Evolutionary conservation across 2,329 filamentous ascomycete genomes (phyloP), one percentile per base, ranked within the genome.

Genomic region (Amesomyces nigricolor): DNA sequence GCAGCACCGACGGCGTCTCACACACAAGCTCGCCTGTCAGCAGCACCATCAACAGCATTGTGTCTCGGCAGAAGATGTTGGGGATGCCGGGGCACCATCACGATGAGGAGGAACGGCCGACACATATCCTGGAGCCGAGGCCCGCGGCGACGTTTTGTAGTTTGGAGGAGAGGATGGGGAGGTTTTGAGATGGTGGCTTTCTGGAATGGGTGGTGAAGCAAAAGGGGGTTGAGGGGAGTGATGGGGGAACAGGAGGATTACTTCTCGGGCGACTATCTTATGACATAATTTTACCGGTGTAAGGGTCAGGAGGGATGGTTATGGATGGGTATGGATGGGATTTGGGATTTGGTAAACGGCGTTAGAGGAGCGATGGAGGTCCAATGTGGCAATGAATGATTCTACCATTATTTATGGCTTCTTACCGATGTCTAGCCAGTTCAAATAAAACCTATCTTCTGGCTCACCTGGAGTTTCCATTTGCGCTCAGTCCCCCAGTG

Each of bases 71-170:
- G 8, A 17, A 81, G 62, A 78, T 79, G 11, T 81, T 78, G 16
- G 75, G 82, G 59, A 66, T 78, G 16, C 73, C 82, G 59, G 65
- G 78, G n/a, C 74, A 78, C 63, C 70, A 82, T 58, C 79, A 83
- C 63, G 79, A 80, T 63, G 81, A 70, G 63, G 80, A 80, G 63
- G 57, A 59, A 38, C 47, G 47, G 9, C 38, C 57, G 7, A 72
- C 85, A 8, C 74, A 72, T 62, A 72, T 86, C 16, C 74, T 86
- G 26, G 82, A 86, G 69, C 82, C 82, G 2, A 71, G 82, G 43
- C 82, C 82, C 10, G 74, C 83, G 37, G 79, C 83, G 51, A 84
- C 83, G 70, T 85, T 81, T 77, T 80, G 78, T 61, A 80, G 82
- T 39, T 68, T 85, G 47, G 82, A 85, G 69, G 82, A 84, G 71